phyloP scores from a whole-genome alignment of 345 rosid species.

The Salix brachista region DNA sequence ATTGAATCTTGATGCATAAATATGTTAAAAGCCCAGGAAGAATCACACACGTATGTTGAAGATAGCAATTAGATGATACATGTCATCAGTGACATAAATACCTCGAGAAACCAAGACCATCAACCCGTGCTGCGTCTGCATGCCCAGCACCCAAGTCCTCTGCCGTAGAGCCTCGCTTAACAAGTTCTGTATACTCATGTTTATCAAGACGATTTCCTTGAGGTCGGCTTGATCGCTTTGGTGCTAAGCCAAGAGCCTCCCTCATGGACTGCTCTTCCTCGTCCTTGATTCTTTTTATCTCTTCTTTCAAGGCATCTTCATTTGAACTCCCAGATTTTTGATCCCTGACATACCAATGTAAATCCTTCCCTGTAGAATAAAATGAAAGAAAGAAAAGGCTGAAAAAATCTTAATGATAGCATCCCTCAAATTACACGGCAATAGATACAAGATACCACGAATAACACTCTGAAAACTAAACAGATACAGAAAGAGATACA shows the following conservation, averaged over 20 bases:
- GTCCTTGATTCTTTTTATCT: constrained; percentile 82
- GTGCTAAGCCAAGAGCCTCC: constrained; percentile 97
- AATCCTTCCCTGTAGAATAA: constrained; percentile 69
- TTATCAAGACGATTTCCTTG: constrained; percentile 90
- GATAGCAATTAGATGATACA: neutral
- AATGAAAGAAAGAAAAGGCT: neutral
- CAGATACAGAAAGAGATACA: neutral
- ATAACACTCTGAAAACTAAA: neutral
- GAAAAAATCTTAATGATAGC: neutral
- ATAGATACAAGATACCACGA: neutral
- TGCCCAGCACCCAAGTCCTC: constrained; percentile 96
- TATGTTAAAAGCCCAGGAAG: neutral
- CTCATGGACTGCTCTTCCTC: constrained; percentile 98
- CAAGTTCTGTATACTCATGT: constrained; percentile 84
- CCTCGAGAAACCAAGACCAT: constrained; percentile 90
- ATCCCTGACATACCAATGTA: constrained; percentile 83
- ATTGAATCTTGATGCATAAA: neutral
- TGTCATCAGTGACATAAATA: constrained; percentile 15
- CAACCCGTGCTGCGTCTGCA: constrained; percentile 80
- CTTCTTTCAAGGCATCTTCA: constrained; percentile 71
- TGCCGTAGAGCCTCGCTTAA: constrained; percentile 87
- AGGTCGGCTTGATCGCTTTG: constrained; percentile 64
- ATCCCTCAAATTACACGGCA: neutral
- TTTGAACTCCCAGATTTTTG: constrained; percentile 44
- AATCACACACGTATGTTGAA: neutral